Base-by-base conservation (phyloP, 306 rosid species). In the Chamaecrista fasciculata region DNA sequence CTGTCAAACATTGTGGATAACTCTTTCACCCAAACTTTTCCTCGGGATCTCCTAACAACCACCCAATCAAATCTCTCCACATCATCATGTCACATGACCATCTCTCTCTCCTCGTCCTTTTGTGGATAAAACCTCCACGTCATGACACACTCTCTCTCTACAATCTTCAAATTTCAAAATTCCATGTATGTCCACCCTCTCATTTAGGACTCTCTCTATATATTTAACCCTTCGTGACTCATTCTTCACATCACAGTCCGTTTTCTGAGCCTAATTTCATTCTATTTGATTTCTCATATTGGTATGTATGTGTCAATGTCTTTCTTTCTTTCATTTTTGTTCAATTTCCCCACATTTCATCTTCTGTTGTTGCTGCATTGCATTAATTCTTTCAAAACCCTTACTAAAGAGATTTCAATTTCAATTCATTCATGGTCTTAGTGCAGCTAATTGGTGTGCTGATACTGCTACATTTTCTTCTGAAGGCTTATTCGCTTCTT, bases 111-210 rank as follows among this genome's bases (percentile, higher is more conserved):
- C 4, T 34, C 12, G 14, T 31, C 19, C 25, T 62, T 47, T 51
- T 70, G 75, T 50, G 88, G 96, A 92, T 92, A 87, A 75, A 31
- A 52, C 64, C 47, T 78, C 89, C 98, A 92, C 95, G 83, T 81
- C 10, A 33, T 44, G 43, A 8, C 49, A 12, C 50, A 9, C 11
- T 39, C 34, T 43, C 36, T 20, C 58, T 43, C 46, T 31, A 57
- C 47, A 36, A 2, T 8, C 26, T 60, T 56, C 21, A 31, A 43
- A 14, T 23, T n/a, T n/a, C n/a, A n/a, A n/a, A n/a, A n/a, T n/a
- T n/a, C n/a, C n/a, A n/a, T n/a, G n/a, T n/a, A n/a, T n/a, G n/a
- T n/a, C 21, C 37, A 63, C 6, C 40, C 70, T 3, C 20, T 29
- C 60, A 50, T 48, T 20, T 9, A 12, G 48, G 56, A 33, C 43